These are phyloP conservation scores for Ascochyta fabae DNA, from an alignment of 2,329 filamentous ascomycete genomes.

Conservation along the genomic window DNA sequence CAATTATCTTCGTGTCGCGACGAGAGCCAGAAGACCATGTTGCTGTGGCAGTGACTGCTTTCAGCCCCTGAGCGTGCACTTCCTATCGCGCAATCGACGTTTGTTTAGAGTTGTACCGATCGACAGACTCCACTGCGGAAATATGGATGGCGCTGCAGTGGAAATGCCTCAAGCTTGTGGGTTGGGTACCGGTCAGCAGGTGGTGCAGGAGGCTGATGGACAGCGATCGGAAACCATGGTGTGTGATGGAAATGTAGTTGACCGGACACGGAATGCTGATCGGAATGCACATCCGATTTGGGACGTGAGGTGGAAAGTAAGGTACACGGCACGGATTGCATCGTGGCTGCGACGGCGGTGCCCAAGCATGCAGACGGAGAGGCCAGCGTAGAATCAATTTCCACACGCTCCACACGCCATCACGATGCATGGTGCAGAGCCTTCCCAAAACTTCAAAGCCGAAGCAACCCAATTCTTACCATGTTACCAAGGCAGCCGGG, in stretches of 20 bases:
- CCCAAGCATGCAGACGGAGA: constrained; percentile 2
- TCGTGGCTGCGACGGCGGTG: constrained; percentile 1
- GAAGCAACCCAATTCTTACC: constrained; percentile 10
- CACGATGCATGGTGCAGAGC: constrained; percentile 7
- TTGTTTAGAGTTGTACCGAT: constrained; percentile 20
- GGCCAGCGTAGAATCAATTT: background rate
- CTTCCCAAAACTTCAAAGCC: background rate
- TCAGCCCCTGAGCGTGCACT: constrained; percentile 6
- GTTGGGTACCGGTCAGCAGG: background rate
- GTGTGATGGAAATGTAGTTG: background rate
- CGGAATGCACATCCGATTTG: constrained; percentile 2
- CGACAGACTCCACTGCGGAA: constrained; percentile 11
- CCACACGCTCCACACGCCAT: constrained; percentile 14
- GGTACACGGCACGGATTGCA: background rate
- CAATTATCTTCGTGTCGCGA: constrained; percentile 6
- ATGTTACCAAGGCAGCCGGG: constrained; percentile 11
- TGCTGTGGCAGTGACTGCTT: constrained; percentile 1
- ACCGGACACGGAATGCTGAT: constrained; percentile 2
- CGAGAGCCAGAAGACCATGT: constrained; percentile 4
- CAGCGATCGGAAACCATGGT: background rate
- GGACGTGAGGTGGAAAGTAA: background rate
- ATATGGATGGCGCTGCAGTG: background rate
- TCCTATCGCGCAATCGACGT: constrained; percentile 13
- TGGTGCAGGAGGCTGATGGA: background rate
- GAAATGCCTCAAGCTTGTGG: constrained; percentile 8